Conservation (phyloP, 2,329 filamentous ascomycete species). For the Chlorencoelia australis region DNA sequence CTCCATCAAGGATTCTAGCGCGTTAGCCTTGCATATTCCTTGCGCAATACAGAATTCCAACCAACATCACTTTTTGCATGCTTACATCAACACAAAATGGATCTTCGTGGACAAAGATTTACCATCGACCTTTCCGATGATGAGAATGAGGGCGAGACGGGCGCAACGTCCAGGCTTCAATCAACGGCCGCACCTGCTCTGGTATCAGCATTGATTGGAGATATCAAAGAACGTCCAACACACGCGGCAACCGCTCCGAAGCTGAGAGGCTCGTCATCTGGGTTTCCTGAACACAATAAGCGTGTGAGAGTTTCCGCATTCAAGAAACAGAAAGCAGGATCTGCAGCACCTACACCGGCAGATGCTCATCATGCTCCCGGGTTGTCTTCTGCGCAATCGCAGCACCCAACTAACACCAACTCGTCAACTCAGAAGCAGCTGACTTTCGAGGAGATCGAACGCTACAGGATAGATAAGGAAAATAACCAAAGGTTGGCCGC, state of each 20-base stretch:
- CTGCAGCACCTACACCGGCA: slow-evolving; percentile 5
- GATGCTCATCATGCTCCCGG: slow-evolving; percentile 15
- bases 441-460: slow-evolving; percentile 44
- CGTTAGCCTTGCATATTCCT: no score
- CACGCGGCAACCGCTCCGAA: slow-evolving; percentile 55
- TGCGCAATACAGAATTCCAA: no score
- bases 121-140: slow-evolving; percentile 48
- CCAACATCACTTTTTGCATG: no score
- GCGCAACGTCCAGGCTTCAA: slow-evolving; percentile 16
- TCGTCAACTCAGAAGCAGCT: slow-evolving; percentile 16
- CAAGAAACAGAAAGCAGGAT: slow-evolving; percentile 50
- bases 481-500: slow-evolving; percentile 62
- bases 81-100: no score
- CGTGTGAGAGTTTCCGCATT: slow-evolving; percentile 66
- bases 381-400: slow-evolving; percentile 7
- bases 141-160: slow-evolving; percentile 31
- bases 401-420: slow-evolving; percentile 13
- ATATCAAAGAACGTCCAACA: slow-evolving; percentile 68
- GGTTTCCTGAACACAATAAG: slow-evolving; percentile 85
- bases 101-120: slow-evolving; percentile 49
- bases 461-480: slow-evolving; percentile 67
- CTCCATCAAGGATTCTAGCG: no score
- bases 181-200: slow-evolving; percentile 21
- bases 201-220: slow-evolving; percentile 44
- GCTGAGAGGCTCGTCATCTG: slow-evolving; percentile 46